These are phyloP conservation scores for Termitomyces sp. DNA, from an alignment of 768 basidiomycete species.

Conservation along the genomic window DNA sequence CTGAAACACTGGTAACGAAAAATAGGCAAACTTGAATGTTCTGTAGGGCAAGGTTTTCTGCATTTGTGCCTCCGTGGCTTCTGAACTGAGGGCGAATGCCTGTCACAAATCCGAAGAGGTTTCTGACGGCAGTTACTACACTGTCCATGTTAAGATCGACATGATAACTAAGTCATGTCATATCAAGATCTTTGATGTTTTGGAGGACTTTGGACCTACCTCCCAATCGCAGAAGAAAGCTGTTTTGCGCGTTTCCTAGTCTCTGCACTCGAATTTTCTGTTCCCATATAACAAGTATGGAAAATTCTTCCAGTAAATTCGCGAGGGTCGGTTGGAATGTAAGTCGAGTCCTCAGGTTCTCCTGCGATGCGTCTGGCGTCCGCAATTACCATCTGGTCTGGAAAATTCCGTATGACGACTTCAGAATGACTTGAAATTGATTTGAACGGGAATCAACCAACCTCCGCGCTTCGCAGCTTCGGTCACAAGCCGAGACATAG, in stretches of 20 bases:
- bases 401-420: background rate
- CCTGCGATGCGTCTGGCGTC: conserved; percentile 91
- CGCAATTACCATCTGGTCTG: conserved; percentile 69
- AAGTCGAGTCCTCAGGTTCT: conserved; percentile 75
- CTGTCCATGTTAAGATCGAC: conserved; percentile 95
- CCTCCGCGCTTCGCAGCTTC: conserved; percentile 75
- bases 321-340: conserved; percentile 80
- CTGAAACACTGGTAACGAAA: background rate
- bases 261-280: conserved; percentile 88
- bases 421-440: background rate
- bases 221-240: conserved; percentile 84
- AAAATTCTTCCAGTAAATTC: conserved; percentile 88
- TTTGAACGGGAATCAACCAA: conserved; percentile 20
- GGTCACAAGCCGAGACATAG: conserved; percentile 91
- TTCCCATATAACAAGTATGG: conserved; percentile 99
- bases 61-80: conserved; percentile 78
- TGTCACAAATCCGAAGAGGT: conserved; percentile 83
- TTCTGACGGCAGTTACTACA: conserved; percentile 78
- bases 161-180: conserved; percentile 65
- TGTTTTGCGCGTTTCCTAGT: conserved; percentile 85
- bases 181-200: background rate
- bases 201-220: conserved; percentile 41
- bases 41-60: conserved; percentile 95
- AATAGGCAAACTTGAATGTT: conserved; percentile 78
- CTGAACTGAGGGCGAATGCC: conserved; percentile 61